These are phyloP conservation scores for Backusella liffmaniae DNA, from an alignment of 192 early-diverging fungal species.

Conservation along the genomic window DNA sequence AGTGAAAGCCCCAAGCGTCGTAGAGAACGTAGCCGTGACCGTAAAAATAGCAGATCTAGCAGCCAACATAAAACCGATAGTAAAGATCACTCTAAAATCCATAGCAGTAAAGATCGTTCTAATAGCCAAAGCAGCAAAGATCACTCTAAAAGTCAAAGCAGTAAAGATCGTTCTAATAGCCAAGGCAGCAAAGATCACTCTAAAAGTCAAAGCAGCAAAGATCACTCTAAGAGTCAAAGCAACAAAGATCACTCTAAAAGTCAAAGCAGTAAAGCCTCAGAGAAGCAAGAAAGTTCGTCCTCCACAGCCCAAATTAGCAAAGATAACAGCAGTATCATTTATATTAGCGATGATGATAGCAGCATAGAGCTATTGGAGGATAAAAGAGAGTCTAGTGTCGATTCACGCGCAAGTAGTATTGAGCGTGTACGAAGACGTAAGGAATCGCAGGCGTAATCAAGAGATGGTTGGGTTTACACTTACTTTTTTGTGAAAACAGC, in stretches of 20 bases:
- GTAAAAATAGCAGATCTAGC: not conserved
- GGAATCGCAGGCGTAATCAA: no score
- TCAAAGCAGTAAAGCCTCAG: not conserved
- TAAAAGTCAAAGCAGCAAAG: not conserved
- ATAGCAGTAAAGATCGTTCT: not conserved
- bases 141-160: no score
- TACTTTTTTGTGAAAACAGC: not conserved
- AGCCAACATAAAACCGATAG: not conserved
- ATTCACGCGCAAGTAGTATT: not conserved
- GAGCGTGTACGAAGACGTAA: not conserved
- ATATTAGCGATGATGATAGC: not conserved
- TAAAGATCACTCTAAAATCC: not conserved
- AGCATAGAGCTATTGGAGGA: not conserved
- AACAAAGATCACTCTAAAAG: not conserved
- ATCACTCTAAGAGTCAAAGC: no score
- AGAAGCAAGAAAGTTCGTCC: not conserved
- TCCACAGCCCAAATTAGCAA: no score
- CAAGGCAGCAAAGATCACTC: not conserved
- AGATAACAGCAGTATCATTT: not conserved
- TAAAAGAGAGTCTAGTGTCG: not conserved
- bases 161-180: no score
- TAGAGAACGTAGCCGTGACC: not conserved
- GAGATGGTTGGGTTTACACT: no score
- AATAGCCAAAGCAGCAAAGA: no score
- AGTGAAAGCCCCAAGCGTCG: not conserved